A percentile compares a stretch with the other conserved stretches of the same genome.
Evolutionary conservation across 306 rosid species (phyloP).

Genomic region (Quercus cerris): DNA sequence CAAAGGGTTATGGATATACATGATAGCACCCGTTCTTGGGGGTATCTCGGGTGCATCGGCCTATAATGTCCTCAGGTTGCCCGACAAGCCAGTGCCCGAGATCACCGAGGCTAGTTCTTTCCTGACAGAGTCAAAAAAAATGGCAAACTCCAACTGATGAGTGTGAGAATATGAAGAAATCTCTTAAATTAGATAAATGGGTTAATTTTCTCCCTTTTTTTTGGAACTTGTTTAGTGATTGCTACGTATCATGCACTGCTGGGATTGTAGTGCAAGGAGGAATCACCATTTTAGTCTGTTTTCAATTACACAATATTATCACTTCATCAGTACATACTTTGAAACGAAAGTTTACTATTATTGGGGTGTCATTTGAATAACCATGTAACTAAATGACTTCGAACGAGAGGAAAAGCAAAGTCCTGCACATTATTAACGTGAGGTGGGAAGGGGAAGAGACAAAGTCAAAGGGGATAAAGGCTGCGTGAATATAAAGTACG

Average conservation of each 20-base stretch:
- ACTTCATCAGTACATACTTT: no score
- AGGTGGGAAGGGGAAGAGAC: not conserved
- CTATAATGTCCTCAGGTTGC: constrained; percentile 41
- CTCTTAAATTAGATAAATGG: no score
- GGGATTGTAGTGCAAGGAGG: not conserved
- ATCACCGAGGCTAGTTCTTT: no score
- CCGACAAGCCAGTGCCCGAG: constrained; percentile 2
- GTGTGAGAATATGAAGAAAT: no score
- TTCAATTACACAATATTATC: no score
- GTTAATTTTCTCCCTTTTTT: no score
- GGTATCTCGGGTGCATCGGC: constrained; percentile 47
- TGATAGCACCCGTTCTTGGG: constrained; percentile 54
- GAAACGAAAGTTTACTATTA: not conserved
- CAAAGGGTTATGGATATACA: constrained; percentile 45
- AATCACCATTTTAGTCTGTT: not conserved
- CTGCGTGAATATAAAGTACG: not conserved
- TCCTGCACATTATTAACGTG: not conserved
- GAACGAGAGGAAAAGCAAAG: not conserved
- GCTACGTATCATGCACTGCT: no score
- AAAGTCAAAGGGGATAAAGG: not conserved
- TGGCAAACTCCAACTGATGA: no score
- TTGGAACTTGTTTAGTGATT: no score
- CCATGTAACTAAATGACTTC: not conserved
- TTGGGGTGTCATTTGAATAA: not conserved
- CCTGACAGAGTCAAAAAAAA: no score